Evolutionary conservation across 2,329 filamentous ascomycete species (phyloP).

Genomic region (Aspergillus clavatus): DNA sequence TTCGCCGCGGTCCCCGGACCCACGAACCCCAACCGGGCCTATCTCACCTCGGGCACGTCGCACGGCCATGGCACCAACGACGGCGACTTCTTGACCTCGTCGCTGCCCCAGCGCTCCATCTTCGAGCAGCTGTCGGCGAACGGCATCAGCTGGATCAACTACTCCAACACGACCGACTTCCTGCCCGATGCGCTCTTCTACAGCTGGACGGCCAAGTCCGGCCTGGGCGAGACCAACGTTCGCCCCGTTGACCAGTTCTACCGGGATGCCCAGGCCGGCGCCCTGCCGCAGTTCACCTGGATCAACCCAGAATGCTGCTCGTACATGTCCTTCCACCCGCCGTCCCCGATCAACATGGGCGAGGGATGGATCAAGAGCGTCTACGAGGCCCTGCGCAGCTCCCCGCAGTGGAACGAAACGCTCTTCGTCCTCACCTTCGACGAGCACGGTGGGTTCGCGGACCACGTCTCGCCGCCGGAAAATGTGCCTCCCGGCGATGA

Average conservation of each 20-base stretch:
- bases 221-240: slow-evolving; percentile 32
- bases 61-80: slow-evolving; percentile 38
- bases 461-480: slow-evolving; percentile 43
- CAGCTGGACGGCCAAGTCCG: slow-evolving; percentile 37
- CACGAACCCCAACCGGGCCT: slow-evolving; percentile 37
- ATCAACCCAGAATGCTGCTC: slow-evolving; percentile 50
- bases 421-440: slow-evolving; percentile 47
- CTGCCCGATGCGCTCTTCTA: slow-evolving; percentile 45
- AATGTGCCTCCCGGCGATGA: slow-evolving; percentile 37
- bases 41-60: slow-evolving; percentile 39
- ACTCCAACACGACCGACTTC: slow-evolving; percentile 42
- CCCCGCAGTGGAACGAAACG: slow-evolving; percentile 46
- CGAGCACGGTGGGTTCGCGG: slow-evolving; percentile 46
- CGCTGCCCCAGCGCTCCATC: slow-evolving; percentile 36
- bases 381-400: slow-evolving; percentile 42
- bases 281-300: slow-evolving; percentile 44
- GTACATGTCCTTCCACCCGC: slow-evolving; percentile 47
- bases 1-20: slow-evolving; percentile 39
- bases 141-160: slow-evolving; percentile 45
- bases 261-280: slow-evolving; percentile 42
- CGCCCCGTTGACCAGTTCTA: slow-evolving; percentile 42
- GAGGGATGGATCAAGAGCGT: slow-evolving; percentile 45
- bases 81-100: slow-evolving; percentile 29
- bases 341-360: slow-evolving; percentile 42
- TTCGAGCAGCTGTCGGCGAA: slow-evolving; percentile 40